phyloP scores from a whole-genome alignment of 768 basidiomycete genomes.

The Mycena capillaripes region DNA sequence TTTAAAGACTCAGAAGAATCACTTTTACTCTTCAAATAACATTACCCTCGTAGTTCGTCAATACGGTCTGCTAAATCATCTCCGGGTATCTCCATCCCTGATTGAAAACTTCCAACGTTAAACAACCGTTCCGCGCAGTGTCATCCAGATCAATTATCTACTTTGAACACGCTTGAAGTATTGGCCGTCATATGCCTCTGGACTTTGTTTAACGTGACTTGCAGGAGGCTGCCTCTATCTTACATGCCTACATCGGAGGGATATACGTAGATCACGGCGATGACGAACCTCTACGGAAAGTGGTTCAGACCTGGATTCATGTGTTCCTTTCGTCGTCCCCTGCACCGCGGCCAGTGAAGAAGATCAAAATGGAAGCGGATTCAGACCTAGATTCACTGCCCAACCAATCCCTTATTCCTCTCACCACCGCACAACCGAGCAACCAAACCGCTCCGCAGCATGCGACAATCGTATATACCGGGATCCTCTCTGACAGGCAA shows the following conservation, averaged over 20 bases:
- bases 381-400: not conserved
- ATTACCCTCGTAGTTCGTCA: not conserved
- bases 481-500: not conserved
- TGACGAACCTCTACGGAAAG: conserved; percentile 60
- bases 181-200: not conserved
- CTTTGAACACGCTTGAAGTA: not conserved
- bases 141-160: not conserved
- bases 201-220: conserved; percentile 18
- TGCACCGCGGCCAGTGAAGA: not conserved
- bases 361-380: not conserved
- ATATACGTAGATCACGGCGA: conserved; percentile 70
- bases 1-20: not conserved
- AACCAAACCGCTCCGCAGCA: conserved; percentile 1
- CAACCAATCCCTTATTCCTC: not conserved
- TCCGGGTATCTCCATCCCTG: not conserved
- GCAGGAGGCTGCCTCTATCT: conserved; percentile 70
- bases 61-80: conserved; percentile 1
- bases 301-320: conserved; percentile 52
- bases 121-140: not conserved
- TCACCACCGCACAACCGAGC: not conserved
- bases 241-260: conserved; percentile 78
- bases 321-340: not conserved
- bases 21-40: not conserved
- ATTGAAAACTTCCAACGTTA: not conserved
- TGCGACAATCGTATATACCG: not conserved